These are phyloP conservation scores for Piromyces finnis DNA, from an alignment of 192 early-diverging fungal genomes.

Conservation along the genomic window DNA sequence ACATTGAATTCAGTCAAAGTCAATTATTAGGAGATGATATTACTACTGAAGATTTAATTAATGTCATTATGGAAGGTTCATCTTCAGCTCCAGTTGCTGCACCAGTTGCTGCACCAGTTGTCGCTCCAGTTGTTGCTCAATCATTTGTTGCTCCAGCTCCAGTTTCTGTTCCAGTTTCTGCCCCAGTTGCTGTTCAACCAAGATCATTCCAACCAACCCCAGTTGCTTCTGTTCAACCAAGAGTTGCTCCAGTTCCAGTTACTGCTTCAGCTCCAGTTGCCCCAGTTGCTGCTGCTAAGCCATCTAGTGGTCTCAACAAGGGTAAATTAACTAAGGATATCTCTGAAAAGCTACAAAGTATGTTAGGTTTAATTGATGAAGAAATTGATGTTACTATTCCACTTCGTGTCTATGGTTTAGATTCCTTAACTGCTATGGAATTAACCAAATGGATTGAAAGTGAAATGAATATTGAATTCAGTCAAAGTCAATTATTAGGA, in stretches of 20 bases:
- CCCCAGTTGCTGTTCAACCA: neutral
- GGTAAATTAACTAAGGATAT: neutral
- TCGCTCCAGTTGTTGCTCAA: neutral
- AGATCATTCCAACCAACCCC: neutral
- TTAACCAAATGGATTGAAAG: neutral
- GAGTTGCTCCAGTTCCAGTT: neutral
- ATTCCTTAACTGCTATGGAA: neutral
- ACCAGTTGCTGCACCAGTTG: neutral
- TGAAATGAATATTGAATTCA: neutral
- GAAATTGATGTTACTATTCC: neutral
- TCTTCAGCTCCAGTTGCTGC: neutral
- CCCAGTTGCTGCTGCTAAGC: neutral
- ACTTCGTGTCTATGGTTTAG: neutral
- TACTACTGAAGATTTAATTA: neutral
- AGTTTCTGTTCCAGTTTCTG: no score
- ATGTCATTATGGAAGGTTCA: neutral
- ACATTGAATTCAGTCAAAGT: neutral
- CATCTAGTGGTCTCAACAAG: neutral
- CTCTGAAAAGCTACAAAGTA: neutral
- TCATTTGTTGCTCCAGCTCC: no score
- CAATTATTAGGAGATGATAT: neutral
- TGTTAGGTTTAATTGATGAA: neutral
- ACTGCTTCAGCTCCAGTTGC: neutral
- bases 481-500: neutral
- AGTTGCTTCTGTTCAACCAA: neutral